Evolutionary conservation across 495 filamentous ascomycete genomes (phyloP).

Genomic region (Bacidia gigantensis): DNA sequence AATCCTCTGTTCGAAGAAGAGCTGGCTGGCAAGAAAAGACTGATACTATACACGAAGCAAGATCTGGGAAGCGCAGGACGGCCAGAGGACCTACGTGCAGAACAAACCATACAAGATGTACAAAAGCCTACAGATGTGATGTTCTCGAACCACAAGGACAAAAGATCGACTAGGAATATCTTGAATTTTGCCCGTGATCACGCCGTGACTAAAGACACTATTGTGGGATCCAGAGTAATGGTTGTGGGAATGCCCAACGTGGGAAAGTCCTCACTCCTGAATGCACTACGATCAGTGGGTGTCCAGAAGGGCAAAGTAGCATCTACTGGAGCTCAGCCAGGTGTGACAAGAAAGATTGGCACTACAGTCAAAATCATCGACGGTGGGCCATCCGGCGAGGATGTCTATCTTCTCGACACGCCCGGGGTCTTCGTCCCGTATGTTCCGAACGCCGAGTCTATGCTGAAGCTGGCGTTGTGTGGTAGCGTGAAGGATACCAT

Average conservation of each 20-base stretch:
- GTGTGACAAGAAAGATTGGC: conserved; percentile 74
- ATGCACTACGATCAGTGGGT: conserved; percentile 60
- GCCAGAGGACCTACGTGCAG: conserved; percentile 19
- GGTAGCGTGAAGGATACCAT: conserved; percentile 85
- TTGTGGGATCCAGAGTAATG: conserved; percentile 63
- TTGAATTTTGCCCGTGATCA: conserved; percentile 41
- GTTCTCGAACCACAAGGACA: conserved; percentile 45
- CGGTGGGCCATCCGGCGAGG: conserved; percentile 27
- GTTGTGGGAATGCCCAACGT: conserved; percentile 97
- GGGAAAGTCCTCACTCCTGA: conserved; percentile 79
- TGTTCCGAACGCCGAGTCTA: conserved; percentile 66
- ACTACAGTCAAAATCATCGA: conserved; percentile 72
- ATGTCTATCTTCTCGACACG: conserved; percentile 58
- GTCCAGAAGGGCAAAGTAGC: conserved; percentile 63
- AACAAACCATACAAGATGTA: conserved; percentile 42
- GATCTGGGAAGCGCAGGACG: conserved; percentile 47
- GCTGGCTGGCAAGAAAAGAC: conserved; percentile 50
- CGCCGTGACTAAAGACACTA: conserved; percentile 31
- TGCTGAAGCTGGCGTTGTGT: conserved; percentile 84
- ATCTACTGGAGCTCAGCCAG: conserved; percentile 71
- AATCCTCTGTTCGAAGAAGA: conserved; percentile 83
- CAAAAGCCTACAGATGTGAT: conserved; percentile 45
- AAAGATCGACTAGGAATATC: conserved; percentile 37
- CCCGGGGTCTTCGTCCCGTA: conserved; percentile 90
- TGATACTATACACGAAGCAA: conserved; percentile 85